Evolutionary conservation across 176 grass and related monocot species (phyloP), one percentile per base, ranked within the genome.

Genomic region (Alloteropsis semialata): DNA sequence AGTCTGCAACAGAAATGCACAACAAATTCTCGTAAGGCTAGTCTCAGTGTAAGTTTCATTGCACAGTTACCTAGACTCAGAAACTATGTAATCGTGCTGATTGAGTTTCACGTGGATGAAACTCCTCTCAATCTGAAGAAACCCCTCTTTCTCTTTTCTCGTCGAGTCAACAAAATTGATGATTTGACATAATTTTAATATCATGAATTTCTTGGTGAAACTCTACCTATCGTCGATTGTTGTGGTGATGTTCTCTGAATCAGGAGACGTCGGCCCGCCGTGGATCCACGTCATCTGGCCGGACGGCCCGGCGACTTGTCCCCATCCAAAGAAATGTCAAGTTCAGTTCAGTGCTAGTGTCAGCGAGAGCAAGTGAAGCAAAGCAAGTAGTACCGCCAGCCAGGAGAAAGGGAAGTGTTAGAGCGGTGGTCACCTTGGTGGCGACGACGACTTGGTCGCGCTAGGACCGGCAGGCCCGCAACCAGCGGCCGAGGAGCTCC

Each of bases 401-500:
- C 9, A 10, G 37, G 22, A 43, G 34, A 13, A 69, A 22, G 44
- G 17, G 30, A 16, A 29, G 1, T 19, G 37, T 58, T 50, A n/a
- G 71, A 14, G 44, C 5, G 34, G 34, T 2, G 39, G 33, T 48
- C 25, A 92, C 95, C 86, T 97, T 94, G 77, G 92, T 97, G n/a
- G 90, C 92, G 48, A 97, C n/a, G 51, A 94, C 78, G 61, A 97
- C 84, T 49, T 61, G 59, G 49, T 94, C 81, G 0, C 90, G n/a
- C n/a, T n/a, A n/a, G n/a, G n/a, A n/a, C n/a, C n/a, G n/a, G n/a
- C n/a, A n/a, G n/a, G n/a, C n/a, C n/a, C n/a, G n/a, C n/a, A n/a
- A n/a, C n/a, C n/a, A n/a, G 92, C 5, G 74, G n/a, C 92, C 86
- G 8, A 94, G 45, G 76, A 91, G 76, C 86, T 92, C 88, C 90